Conservation (phyloP, 1,284 basidiomycete genomes). For the Trametes sp. region DNA sequence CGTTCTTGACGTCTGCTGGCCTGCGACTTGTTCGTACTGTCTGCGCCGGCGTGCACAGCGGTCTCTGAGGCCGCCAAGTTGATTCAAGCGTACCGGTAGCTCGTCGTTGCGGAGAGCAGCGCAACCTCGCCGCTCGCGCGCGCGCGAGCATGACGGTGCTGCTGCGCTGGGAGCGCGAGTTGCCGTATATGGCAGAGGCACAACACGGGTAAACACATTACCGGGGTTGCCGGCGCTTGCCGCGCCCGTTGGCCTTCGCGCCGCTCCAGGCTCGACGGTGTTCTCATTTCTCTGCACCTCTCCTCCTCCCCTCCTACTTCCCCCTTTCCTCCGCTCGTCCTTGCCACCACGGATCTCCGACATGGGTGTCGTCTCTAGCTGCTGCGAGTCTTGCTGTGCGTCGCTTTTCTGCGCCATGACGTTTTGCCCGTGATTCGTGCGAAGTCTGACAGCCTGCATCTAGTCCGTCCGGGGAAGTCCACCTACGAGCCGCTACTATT, state of each 20-base stretch:
- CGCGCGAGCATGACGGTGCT: background rate
- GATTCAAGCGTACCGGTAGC: background rate
- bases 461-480: slow-evolving; percentile 80
- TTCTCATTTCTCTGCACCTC: slow-evolving; percentile 18
- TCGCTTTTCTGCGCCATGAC: slow-evolving; percentile 29
- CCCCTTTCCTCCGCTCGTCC: slow-evolving; percentile 33
- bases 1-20: slow-evolving; percentile 8
- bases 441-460: slow-evolving; percentile 17
- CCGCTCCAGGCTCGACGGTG: slow-evolving; percentile 17
- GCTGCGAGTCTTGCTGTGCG: slow-evolving; percentile 82
- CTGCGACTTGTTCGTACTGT: slow-evolving; percentile 5
- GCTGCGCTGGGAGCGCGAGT: slow-evolving; percentile 7
- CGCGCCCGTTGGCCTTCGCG: slow-evolving; percentile 16
- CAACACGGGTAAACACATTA: slow-evolving; percentile 31
- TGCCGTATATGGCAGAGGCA: slow-evolving; percentile 18
- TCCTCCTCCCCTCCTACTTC: slow-evolving; percentile 27
- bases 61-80: slow-evolving; percentile 6
- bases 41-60: slow-evolving; percentile 13
- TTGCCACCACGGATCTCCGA: slow-evolving; percentile 32
- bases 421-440: slow-evolving; percentile 25
- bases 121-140: too few relatives aligned
- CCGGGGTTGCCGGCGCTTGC: slow-evolving; percentile 21
- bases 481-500: slow-evolving; percentile 93
- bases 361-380: slow-evolving; percentile 70
- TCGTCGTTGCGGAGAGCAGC: slow-evolving; percentile 6